Evolutionary conservation across 1,284 basidiomycete genomes (phyloP), one percentile per base, ranked within the genome.

Genomic region (Sporisorium sorghi): DNA sequence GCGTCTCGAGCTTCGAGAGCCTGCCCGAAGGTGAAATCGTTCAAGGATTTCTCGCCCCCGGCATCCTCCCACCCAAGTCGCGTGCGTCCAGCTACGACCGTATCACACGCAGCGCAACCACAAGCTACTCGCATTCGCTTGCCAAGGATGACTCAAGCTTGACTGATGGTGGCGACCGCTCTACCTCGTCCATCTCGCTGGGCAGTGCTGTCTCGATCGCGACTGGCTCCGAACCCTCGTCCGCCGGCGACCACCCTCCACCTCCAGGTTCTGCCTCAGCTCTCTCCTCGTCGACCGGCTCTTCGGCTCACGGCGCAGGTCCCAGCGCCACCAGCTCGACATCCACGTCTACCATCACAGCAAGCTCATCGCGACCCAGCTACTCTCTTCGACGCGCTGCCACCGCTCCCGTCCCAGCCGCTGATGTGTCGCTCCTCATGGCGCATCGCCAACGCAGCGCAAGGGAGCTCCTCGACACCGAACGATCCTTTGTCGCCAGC

Each of bases 381-480:
- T 62, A 21, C 57, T 64, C 68, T 33, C 60, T 75, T 5, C 63
- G 67, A 7, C 63, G 73, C 17, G 59, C 73, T 23, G 73, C 64
- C 35, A 75, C 73, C 21, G 54, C 46, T 15, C 67, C 72, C 24
- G 47, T 24, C 0, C 62, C 58, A 7, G 30, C 53, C 19, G 52
- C 50, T 17, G 68, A 71, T 21, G 2, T 43, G 3, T 30, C 63
- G 14, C 33, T 60, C 4, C 46, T 75, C 33, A 69, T 77, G 57
- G 61, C 56, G 21, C 62, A 59, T 43, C 73, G 78, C 30, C 53
- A 68, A 37, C 61, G 72, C 8, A 48, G 56, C 50, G 73, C 73
- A 35, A 73, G 62, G 17, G 83, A 84, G 65, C 66, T 83, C 35
- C 73, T 83, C 44, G 75, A 80, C 30, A 80, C 83, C 9, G 83